These are phyloP conservation scores for Neurospora sp. DNA, from an alignment of 495 filamentous ascomycete species.

Conservation along the genomic window DNA sequence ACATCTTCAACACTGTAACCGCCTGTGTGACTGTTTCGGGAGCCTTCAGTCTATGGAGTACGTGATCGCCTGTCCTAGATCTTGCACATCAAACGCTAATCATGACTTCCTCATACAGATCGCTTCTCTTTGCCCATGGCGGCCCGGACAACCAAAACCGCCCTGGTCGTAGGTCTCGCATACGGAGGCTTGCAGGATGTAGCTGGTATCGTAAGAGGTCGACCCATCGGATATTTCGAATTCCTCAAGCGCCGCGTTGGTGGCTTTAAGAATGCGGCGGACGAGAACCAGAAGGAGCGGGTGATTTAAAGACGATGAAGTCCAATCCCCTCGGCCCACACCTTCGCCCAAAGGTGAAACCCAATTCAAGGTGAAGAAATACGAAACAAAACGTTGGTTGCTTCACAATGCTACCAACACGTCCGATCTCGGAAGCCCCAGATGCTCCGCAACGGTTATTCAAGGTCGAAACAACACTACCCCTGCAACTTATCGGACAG, in stretches of 20 bases:
- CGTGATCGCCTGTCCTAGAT: constrained; percentile 15
- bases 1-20: constrained; percentile 65
- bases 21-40: constrained; percentile 77
- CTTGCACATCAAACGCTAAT: constrained; percentile 10
- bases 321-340: background rate
- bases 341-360: background rate
- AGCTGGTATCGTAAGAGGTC: constrained; percentile 45
- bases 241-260: constrained; percentile 38
- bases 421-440: background rate
- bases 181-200: constrained; percentile 73
- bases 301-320: constrained; percentile 16
- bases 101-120: constrained; percentile 40
- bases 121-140: constrained; percentile 72
- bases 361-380: background rate
- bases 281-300: constrained; percentile 72
- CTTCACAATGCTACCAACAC: background rate
- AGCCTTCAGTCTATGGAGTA: constrained; percentile 79
- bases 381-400: background rate
- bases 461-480: background rate
- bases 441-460: background rate
- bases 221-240: constrained; percentile 61
- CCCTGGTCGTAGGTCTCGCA: constrained; percentile 62
- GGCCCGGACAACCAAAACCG: constrained; percentile 73
- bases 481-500: background rate
- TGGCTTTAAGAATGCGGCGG: background rate